A percentile compares a stretch with the other conserved stretches of the same genome.
Conservation (phyloP, 306 rosid genomes). For the Cicer chorassanicum region DNA sequence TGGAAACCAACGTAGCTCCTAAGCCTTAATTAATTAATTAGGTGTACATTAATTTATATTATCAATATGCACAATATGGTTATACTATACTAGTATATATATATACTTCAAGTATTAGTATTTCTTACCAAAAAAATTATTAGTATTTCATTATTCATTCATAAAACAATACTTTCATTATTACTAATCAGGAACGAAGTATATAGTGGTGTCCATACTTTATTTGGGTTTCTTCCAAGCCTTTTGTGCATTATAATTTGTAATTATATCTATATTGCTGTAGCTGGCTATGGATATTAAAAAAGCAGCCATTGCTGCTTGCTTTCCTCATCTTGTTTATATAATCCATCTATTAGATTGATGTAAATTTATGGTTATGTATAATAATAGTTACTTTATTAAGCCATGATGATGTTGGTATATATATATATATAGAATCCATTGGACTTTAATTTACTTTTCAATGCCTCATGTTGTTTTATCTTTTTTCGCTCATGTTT, state of each 20-base stretch:
- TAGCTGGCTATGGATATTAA: neutral
- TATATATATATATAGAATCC: too few relatives aligned
- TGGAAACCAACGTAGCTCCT: slow-evolving; percentile 36
- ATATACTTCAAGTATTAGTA: neutral
- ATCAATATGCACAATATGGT: neutral
- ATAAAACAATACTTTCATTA: neutral
- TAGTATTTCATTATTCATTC: slow-evolving; percentile 4
- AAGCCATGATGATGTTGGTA: neutral
- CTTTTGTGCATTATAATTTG: neutral
- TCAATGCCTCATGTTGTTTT: too few relatives aligned
- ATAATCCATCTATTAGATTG: neutral
- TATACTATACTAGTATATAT: neutral
- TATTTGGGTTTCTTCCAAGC: neutral
- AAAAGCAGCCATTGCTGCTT: neutral
- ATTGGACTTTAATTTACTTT: too few relatives aligned
- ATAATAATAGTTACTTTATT: neutral
- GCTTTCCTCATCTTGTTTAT: neutral
- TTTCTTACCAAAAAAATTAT: too few relatives aligned
- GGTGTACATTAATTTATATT: neutral
- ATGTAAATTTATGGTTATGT: neutral
- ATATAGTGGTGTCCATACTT: neutral
- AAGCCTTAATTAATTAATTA: slow-evolving; percentile 32
- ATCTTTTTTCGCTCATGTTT: too few relatives aligned
- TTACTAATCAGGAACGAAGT: too few relatives aligned
- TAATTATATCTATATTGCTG: neutral